Conservation (phyloP, 129 eudicot genomes). For the Artemisia argyi region DNA sequence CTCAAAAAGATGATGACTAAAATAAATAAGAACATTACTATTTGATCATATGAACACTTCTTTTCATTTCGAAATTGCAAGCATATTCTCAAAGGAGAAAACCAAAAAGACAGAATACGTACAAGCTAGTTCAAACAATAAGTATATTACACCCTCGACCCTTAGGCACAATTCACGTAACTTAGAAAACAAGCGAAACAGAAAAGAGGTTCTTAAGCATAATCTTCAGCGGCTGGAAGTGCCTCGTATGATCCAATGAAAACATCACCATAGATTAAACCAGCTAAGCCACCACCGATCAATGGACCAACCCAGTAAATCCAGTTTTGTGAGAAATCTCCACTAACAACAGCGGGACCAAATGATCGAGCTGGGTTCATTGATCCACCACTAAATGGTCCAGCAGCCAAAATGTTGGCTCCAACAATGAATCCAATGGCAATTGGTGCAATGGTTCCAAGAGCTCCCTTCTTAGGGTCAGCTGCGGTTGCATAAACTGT, state of each 20-base stretch:
- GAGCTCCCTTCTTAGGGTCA: slow-evolving; percentile 71
- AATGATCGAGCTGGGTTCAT: slow-evolving; percentile 86
- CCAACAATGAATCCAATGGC: slow-evolving; percentile 87
- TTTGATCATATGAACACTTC: no score
- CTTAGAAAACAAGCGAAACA: neutral
- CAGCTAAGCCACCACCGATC: slow-evolving; percentile 68
- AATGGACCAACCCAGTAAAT: slow-evolving; percentile 80
- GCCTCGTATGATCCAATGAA: slow-evolving; percentile 52
- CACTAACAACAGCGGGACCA: slow-evolving; percentile 68
- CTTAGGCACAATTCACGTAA: no score
- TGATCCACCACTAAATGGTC: slow-evolving; percentile 80
- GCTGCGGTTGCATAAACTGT: slow-evolving; percentile 61
- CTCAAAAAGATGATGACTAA: no score
- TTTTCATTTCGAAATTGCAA: no score
- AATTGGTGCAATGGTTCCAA: slow-evolving; percentile 58
- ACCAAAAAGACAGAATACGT: no score
- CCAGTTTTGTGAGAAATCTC: slow-evolving; percentile 59
- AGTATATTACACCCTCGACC: no score
- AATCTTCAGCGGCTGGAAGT: slow-evolving; percentile 36
- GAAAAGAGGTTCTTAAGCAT: slow-evolving; percentile 25
- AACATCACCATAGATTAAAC: slow-evolving; percentile 43
- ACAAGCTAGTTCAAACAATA: no score
- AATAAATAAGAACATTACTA: no score
- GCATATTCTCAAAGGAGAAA: no score
- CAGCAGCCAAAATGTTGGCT: slow-evolving; percentile 85